Evolutionary conservation across 176 grass and related monocot species (phyloP).

Genomic region (Pontederia crassipes): DNA sequence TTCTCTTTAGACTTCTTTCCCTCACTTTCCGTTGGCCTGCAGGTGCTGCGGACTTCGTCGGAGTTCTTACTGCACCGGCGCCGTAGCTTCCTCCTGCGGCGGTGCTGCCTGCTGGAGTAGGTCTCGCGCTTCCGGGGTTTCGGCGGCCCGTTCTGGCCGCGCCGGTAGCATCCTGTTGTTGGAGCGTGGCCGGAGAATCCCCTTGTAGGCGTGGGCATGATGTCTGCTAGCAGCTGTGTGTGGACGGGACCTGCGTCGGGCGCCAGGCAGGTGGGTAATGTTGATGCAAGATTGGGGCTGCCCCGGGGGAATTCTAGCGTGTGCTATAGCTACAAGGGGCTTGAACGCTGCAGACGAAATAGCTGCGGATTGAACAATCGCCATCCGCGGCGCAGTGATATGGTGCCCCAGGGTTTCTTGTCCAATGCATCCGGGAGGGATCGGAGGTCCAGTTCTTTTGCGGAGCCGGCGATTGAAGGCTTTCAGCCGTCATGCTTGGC

Average conservation of each 20-base stretch:
- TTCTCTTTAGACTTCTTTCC: too few species aligned
- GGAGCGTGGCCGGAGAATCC: neutral
- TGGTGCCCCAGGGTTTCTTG: conserved; percentile 19
- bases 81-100: conserved; percentile 8
- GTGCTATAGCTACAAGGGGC: conserved; percentile 2
- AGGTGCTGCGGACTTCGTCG: neutral
- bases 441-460: conserved; percentile 3
- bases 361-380: conserved; percentile 12
- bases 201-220: neutral
- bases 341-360: neutral
- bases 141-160: neutral
- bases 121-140: neutral
- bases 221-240: conserved; percentile 9
- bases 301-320: neutral
- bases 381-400: conserved; percentile 11
- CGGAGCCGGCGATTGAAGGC: conserved; percentile 8
- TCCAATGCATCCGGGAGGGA: neutral
- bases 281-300: neutral
- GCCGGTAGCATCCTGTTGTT: neutral
- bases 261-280: neutral
- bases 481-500: conserved; percentile 34
- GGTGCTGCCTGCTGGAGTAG: neutral
- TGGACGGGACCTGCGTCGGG: neutral
- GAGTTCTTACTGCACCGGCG: conserved; percentile 9
- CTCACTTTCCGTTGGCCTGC: neutral